Conservation (phyloP, 2,329 filamentous ascomycete species). For the Aureobasidium sp. region DNA sequence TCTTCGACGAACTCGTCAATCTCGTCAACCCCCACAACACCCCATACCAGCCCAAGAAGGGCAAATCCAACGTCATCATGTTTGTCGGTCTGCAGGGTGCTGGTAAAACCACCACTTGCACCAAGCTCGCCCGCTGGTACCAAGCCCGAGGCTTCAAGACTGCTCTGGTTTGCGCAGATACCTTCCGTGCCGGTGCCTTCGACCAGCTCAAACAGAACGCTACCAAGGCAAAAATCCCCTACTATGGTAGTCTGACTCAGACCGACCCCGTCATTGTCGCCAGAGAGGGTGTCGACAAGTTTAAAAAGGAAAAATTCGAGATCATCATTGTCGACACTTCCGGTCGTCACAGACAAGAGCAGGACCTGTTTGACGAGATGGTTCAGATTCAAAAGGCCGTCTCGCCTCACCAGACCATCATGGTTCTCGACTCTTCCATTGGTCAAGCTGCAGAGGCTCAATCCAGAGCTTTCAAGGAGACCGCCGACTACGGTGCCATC, state of each 20-base stretch:
- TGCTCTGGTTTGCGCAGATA: conserved; percentile 93
- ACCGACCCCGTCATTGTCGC: conserved; percentile 92
- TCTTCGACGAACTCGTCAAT: conserved; percentile 93
- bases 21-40: conserved; percentile 94
- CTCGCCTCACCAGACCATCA: conserved; percentile 90
- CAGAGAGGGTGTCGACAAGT: conserved; percentile 93
- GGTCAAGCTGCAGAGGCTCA: conserved; percentile 94
- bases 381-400: conserved; percentile 89
- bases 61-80: conserved; percentile 96
- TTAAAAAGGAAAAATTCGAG: conserved; percentile 97
- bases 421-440: conserved; percentile 94
- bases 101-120: conserved; percentile 97
- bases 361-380: conserved; percentile 96
- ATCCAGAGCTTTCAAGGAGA: conserved; percentile 93
- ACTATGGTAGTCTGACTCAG: conserved; percentile 94
- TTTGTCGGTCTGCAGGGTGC: conserved; percentile 97
- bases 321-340: conserved; percentile 98
- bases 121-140: conserved; percentile 92
- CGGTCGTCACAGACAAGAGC: conserved; percentile 88
- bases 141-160: conserved; percentile 87
- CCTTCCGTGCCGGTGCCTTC: conserved; percentile 95
- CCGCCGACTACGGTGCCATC: conserved; percentile 93
- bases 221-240: conserved; percentile 97
- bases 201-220: conserved; percentile 99
- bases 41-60: conserved; percentile 94